Evolutionary conservation across 148 eudicot species (phyloP), one percentile per base, ranked within the genome.

Genomic region (Dysphania ambrosioides): DNA sequence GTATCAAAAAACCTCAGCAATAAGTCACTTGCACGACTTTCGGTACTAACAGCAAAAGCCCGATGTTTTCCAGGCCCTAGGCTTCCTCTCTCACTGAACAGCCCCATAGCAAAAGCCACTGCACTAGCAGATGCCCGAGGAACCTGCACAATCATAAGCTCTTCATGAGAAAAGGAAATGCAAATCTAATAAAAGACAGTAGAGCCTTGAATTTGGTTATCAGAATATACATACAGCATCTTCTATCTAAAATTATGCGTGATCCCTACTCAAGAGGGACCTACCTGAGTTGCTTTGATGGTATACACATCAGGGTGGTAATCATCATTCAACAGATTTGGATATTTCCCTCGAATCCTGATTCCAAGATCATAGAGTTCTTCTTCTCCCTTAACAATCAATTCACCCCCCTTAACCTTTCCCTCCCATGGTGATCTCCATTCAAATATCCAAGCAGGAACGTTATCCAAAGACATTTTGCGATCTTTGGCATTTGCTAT

Each of bases 91-190:
- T 89, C 97, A 75, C 90, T 87, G 61, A 96, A 89, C 47, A 96
- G 84, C 59, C 97, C 99, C 96, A 96, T 87, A 47, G 97, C 94
- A 86, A 92, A 96, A 82, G 99, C 97, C 66, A 96, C 97, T 75
- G 99, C 97, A 85, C 97, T 96, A 18, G 97, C 97, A 72, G 99
- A 92, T 29, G 99, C 97, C 76, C 99, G 89, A 68, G 99, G 88
- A 80, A 96, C 84, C 99, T 95, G 74, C 51, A 42, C 30, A 61
- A 55, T n/a, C 13, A 71, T 60, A 58, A 57, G 38, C 53, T 30
- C 8, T 41, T 51, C 24, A 67, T 53, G 64, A 27, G 38, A 34
- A 56, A 49, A 19, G 12, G 27, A 68, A 21, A 8, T 2, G 57
- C 23, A 65, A 60, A 73, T 24, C 35, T 31, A 35, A 31, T 9